These are phyloP conservation scores for Cutaneotrichosporon spelunceum DNA, from an alignment of 1,284 basidiomycete species.

Conservation along the genomic window DNA sequence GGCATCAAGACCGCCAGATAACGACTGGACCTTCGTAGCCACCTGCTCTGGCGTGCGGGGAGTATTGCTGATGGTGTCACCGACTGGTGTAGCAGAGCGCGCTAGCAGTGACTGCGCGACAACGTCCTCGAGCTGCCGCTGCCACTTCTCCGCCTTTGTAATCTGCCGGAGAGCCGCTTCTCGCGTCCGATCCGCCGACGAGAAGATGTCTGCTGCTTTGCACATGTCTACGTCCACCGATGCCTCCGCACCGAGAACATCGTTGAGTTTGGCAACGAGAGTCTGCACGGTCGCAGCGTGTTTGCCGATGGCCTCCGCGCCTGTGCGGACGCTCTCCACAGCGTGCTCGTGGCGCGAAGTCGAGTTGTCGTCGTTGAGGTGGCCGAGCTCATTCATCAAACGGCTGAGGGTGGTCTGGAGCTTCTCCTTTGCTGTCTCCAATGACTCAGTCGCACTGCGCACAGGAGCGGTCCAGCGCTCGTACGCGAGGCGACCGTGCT, in stretches of 20 bases:
- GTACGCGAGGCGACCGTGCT: conserved; percentile 12
- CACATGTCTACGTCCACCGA: conserved; percentile 11
- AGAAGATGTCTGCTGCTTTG: conserved; percentile 19
- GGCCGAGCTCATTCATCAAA: conserved; percentile 1
- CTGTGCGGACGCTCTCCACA: neutral
- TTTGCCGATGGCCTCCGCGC: neutral
- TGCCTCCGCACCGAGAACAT: conserved; percentile 9
- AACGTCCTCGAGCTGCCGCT: conserved; percentile 10
- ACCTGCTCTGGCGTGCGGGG: conserved; percentile 2
- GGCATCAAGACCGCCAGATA: conserved; percentile 29
- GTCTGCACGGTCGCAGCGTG: conserved; percentile 9
- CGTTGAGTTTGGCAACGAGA: conserved; percentile 13
- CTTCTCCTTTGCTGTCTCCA: neutral
- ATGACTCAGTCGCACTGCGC: neutral
- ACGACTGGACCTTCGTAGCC: conserved; percentile 10
- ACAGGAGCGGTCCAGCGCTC: conserved; percentile 17
- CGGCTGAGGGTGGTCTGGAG: conserved; percentile 1
- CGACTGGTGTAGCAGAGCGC: neutral
- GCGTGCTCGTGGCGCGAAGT: neutral
- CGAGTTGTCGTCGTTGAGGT: neutral
- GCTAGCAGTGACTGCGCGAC: conserved; percentile 1
- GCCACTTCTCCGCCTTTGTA: conserved; percentile 15
- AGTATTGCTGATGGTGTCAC: neutral
- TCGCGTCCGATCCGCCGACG: conserved; percentile 16
- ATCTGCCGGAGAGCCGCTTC: conserved; percentile 15